These are phyloP conservation scores for Globisporangium spiculum DNA, from an alignment of 352 stramenopile species.

Conservation along the genomic window DNA sequence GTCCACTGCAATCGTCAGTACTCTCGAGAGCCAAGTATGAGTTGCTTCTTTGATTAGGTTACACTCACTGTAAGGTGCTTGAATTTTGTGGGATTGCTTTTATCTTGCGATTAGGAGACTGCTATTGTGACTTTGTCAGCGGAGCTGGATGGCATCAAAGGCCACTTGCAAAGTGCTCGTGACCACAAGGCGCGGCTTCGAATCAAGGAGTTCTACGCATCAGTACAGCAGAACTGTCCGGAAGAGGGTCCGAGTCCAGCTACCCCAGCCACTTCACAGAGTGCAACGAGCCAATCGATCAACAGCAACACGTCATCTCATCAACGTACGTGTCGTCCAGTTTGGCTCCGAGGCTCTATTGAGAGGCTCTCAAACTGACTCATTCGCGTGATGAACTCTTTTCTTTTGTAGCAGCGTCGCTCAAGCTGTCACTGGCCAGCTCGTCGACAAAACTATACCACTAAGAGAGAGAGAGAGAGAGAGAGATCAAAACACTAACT, in stretches of 20 bases:
- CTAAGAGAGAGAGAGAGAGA: background rate
- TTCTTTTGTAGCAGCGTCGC: background rate
- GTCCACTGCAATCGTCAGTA: slow-evolving; percentile 34
- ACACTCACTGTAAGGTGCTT: too few relatives aligned
- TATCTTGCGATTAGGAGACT: background rate
- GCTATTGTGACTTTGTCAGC: background rate
- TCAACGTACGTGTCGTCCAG: background rate
- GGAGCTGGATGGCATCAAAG: background rate
- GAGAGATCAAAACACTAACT: background rate
- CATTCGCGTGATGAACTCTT: background rate
- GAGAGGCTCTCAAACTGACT: background rate
- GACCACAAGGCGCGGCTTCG: background rate
- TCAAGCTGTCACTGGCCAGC: background rate
- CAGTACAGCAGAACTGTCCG: background rate
- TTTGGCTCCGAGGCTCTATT: background rate
- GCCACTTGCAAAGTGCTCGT: background rate
- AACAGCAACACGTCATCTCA: background rate
- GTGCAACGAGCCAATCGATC: background rate
- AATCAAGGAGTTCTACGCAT: background rate
- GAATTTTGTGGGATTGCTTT: too few relatives aligned
- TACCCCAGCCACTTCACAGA: background rate
- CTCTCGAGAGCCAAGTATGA: slow-evolving; percentile 39
- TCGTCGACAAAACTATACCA: background rate
- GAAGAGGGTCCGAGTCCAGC: background rate
- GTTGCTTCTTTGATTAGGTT: too few relatives aligned